Evolutionary conservation across 2,329 filamentous ascomycete genomes (phyloP), one percentile per base, ranked within the genome.

Genomic region (Magnaporthales sp.): DNA sequence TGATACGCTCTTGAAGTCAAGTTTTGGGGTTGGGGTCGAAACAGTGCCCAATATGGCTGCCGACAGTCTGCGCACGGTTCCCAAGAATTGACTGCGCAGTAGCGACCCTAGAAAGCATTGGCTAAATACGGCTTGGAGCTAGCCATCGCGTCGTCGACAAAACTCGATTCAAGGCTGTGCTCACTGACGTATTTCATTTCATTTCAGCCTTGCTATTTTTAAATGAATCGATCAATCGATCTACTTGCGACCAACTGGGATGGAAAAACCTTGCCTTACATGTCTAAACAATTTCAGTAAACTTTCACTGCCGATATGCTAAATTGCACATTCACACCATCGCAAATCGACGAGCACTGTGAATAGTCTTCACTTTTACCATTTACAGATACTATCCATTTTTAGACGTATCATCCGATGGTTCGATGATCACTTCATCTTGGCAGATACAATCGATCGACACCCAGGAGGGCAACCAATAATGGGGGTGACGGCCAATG

Each of bases 401-500:
- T 7, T 7, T 13, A 38, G n/a, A 26, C 11, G 54, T 26, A 22
- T 26, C 54, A 58, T n/a, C 22, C 54, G n/a, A 58, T n/a, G 22
- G 9, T 46, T n/a, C 38, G n/a, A 58, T 58, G 24, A 58, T 58
- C 54, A 22, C 22, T 11, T 26, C n/a, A 26, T 4, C 3, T 58
- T 26, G 38, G 38, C 38, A n/a, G 15, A 46, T 46, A 46, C 15
- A 46, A 5, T 10, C 54, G 24, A 10, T 24, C 54, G 11, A 58
- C n/a, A 22, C 15, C 11, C 54, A 58, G 1, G 11, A 22, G n/a
- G 10, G 8, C 54, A 58, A 26, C 54, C n/a, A 31, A 64, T 29
- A 32, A 64, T 64, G 62, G 62, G 31, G 31, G 13, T n/a, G 62
- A 64, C 62, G 62, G 31, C 32, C 62, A 46, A 27, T 22, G 31